Conservation (phyloP, 768 basidiomycete genomes). For the Phaeolepiota aurea region DNA sequence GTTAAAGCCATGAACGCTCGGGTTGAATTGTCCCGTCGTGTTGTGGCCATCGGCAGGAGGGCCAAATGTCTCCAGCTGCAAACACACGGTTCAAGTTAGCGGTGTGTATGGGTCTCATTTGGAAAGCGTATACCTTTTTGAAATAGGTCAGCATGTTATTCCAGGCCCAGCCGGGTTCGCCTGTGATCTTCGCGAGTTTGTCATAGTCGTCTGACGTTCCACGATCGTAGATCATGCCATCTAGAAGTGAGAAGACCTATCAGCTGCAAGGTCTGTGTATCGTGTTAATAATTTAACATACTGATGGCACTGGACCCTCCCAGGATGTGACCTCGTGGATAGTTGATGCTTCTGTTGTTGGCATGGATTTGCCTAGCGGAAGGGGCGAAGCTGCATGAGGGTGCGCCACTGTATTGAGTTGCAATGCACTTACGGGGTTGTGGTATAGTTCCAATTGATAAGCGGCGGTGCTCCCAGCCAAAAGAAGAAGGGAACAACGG, state of each 20-base stretch:
- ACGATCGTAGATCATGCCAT: constrained; percentile 17
- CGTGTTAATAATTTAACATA: constrained; percentile 10
- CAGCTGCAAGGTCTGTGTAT: no score
- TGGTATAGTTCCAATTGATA: constrained; percentile 2
- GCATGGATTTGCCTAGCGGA: background rate
- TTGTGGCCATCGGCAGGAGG: background rate
- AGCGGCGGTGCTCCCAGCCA: background rate
- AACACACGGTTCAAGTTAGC: no score
- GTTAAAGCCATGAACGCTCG: constrained; percentile 2
- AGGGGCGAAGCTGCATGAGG: no score
- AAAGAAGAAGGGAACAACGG: background rate
- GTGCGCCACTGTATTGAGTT: no score
- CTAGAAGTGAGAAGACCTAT: no score
- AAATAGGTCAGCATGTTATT: constrained; percentile 16
- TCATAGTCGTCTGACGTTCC: constrained; percentile 21
- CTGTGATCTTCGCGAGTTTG: constrained; percentile 15
- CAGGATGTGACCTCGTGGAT: constrained; percentile 19
- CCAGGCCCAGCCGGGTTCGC: constrained; percentile 25
- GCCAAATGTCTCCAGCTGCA: background rate
- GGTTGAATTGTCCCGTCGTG: background rate
- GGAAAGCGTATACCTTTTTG: constrained; percentile 17
- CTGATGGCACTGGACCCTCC: constrained; percentile 24
- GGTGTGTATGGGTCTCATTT: no score
- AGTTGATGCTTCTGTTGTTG: constrained; percentile 14
- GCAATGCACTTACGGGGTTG: background rate